Percentiles rank a stretch among this genome's conserved stretches.
phyloP scores from a whole-genome alignment of 2,329 filamentous ascomycete species.

The Fusarium avenaceum region DNA sequence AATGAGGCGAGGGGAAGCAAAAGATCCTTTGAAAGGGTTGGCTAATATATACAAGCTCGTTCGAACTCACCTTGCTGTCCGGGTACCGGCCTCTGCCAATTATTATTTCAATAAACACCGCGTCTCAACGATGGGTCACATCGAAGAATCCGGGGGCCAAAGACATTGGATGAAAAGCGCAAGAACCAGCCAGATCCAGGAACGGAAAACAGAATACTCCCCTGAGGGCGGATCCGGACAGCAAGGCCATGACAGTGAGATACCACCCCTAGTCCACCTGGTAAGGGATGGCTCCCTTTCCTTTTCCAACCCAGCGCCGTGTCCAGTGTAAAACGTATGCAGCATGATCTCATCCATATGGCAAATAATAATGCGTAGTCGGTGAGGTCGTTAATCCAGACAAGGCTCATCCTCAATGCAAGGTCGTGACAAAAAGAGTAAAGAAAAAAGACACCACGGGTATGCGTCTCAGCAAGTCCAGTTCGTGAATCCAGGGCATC shows the following conservation, averaged over 20 bases:
- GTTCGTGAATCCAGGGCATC: slow-evolving; percentile 41
- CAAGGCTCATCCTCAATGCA: slow-evolving; percentile 49
- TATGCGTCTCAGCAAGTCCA: slow-evolving; percentile 43
- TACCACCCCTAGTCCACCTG: slow-evolving; percentile 46
- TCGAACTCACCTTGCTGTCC: slow-evolving; percentile 68
- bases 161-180: slow-evolving; percentile 45
- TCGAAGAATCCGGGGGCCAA: slow-evolving; percentile 47
- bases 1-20: slow-evolving; percentile 32
- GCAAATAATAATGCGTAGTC: slow-evolving; percentile 46
- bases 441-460: slow-evolving; percentile 42
- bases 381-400: slow-evolving; percentile 46
- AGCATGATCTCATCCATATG: slow-evolving; percentile 53
- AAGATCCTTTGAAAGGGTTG: slow-evolving; percentile 58
- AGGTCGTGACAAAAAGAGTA: slow-evolving; percentile 45
- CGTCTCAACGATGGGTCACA: slow-evolving; percentile 43
- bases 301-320: slow-evolving; percentile 53
- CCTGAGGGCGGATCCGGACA: slow-evolving; percentile 53
- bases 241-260: slow-evolving; percentile 50
- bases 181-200: slow-evolving; percentile 50
- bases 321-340: slow-evolving; percentile 51
- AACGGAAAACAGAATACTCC: slow-evolving; percentile 50
- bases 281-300: slow-evolving; percentile 41
- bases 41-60: slow-evolving; percentile 66
- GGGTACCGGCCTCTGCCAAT: slow-evolving; percentile 56
- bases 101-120: slow-evolving; percentile 48